A percentile compares a stretch with the other conserved stretches of the same genome.
These are phyloP conservation scores for Purpureocillium takamizusanense DNA, from an alignment of 2,329 filamentous ascomycete genomes.

Conservation along the genomic window DNA sequence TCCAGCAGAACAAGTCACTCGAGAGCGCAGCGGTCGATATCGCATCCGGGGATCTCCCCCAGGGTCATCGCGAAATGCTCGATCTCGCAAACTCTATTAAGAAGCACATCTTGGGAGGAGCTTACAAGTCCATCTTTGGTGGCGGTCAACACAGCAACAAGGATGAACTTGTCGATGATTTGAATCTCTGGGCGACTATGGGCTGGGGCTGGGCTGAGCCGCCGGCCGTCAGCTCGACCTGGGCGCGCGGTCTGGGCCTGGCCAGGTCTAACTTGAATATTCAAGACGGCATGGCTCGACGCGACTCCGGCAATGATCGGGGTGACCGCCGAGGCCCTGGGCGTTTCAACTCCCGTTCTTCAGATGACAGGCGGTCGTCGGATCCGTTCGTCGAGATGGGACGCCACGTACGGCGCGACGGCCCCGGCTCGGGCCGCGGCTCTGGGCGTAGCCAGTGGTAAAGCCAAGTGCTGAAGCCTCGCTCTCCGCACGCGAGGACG, in stretches of 20 bases:
- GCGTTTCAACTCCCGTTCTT: slow-evolving; percentile 4
- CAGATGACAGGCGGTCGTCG: slow-evolving; percentile 7
- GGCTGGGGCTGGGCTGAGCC: slow-evolving; percentile 43
- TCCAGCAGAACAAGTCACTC: slow-evolving; percentile 45
- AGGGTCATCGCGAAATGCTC: slow-evolving; percentile 33
- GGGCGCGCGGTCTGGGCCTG: slow-evolving; percentile 22
- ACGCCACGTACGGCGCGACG: slow-evolving; percentile 15
- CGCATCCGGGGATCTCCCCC: slow-evolving; percentile 37
- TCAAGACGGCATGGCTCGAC: slow-evolving; percentile 4
- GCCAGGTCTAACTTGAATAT: slow-evolving; percentile 24
- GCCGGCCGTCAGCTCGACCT: slow-evolving; percentile 26
- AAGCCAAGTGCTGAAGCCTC: slow-evolving; percentile 3
- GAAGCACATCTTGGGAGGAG: slow-evolving; percentile 18
- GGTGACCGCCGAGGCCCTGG: slow-evolving; percentile 6
- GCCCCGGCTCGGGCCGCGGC: slow-evolving; percentile 10
- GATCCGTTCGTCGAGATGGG: slow-evolving; percentile 19
- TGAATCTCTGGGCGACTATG: slow-evolving; percentile 43
- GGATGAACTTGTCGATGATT: slow-evolving; percentile 30
- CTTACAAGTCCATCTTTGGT: slow-evolving; percentile 52
- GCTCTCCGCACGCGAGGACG: not conserved
- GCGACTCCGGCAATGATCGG: slow-evolving; percentile 7
- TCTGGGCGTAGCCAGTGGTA: slow-evolving; percentile 3
- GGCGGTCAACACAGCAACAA: slow-evolving; percentile 33
- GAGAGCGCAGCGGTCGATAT: slow-evolving; percentile 43
- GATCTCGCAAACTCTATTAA: slow-evolving; percentile 34